Percentiles rank a stretch among this genome's conserved stretches.
Evolutionary conservation across 306 rosid genomes (phyloP).

Genomic region (Cicer cuneatum): DNA sequence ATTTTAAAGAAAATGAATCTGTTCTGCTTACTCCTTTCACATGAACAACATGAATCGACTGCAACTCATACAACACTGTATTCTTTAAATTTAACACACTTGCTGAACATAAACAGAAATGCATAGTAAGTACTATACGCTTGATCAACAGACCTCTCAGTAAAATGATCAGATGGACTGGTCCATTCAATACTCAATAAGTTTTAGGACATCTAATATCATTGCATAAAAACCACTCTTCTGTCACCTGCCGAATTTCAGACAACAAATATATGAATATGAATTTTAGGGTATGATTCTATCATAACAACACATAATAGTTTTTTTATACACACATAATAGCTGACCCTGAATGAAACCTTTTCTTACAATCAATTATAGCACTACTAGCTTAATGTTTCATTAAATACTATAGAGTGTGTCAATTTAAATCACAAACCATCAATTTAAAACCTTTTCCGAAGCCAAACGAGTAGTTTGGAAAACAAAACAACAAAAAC

Average conservation of each 20-base stretch:
- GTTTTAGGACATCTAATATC: neutral
- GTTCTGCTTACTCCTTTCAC: neutral
- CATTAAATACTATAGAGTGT: neutral
- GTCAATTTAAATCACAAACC: constrained; percentile 6
- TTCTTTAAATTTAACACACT: neutral
- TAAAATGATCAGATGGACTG: neutral
- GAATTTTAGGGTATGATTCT: neutral
- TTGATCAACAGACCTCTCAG: constrained; percentile 5
- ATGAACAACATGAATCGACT: neutral
- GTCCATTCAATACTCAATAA: neutral
- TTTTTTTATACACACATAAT: neutral
- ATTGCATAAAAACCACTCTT: neutral
- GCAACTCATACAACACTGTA: neutral
- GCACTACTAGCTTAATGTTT: neutral
- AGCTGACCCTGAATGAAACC: neutral
- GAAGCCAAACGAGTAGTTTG: neutral
- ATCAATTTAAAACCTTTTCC: neutral
- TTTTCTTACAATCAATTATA: constrained; percentile 2
- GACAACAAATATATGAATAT: neutral
- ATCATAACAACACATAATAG: neutral
- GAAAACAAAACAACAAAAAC: neutral
- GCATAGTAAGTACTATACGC: neutral
- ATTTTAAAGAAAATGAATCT: neutral
- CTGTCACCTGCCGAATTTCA: constrained; percentile 2
- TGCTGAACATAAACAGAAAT: neutral